These are phyloP conservation scores for Fomitopsis pinicola DNA, from an alignment of 1,284 basidiomycete genomes.

Conservation along the genomic window DNA sequence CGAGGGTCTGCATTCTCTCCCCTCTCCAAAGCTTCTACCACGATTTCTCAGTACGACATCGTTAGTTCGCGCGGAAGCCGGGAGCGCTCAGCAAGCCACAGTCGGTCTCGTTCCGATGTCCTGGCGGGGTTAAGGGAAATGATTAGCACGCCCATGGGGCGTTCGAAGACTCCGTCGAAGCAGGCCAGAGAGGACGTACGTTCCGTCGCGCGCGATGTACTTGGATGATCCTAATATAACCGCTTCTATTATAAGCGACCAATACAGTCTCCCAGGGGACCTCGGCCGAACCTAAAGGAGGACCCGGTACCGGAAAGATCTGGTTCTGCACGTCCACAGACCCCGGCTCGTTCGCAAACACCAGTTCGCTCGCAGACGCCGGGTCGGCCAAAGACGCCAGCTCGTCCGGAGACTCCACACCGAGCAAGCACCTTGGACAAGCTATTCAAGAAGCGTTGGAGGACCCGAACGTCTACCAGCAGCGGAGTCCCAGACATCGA, in stretches of 20 bases:
- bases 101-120: neutral
- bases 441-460: conserved; percentile 16
- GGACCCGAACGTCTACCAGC: conserved; percentile 8
- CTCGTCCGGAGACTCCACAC: neutral
- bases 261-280: conserved; percentile 18
- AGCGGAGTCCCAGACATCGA: conserved; percentile 17
- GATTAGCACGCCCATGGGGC: conserved; percentile 1
- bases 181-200: conserved; percentile 18
- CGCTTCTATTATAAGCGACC: conserved; percentile 7
- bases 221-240: neutral
- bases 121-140: conserved; percentile 3
- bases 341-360: neutral
- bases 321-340: neutral
- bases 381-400: neutral
- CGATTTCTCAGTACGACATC: conserved; percentile 25
- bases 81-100: neutral
- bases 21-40: conserved; percentile 23
- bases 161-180: conserved; percentile 2
- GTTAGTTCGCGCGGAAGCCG: conserved; percentile 13
- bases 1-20: conserved; percentile 18
- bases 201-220: conserved; percentile 7
- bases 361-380: neutral
- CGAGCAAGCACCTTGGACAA: conserved; percentile 12
- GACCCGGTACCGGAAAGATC: neutral
- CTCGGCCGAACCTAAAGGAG: conserved; percentile 12